These are phyloP conservation scores for Pistacia atlantica DNA, from an alignment of 345 rosid species.

Conservation along the genomic window DNA sequence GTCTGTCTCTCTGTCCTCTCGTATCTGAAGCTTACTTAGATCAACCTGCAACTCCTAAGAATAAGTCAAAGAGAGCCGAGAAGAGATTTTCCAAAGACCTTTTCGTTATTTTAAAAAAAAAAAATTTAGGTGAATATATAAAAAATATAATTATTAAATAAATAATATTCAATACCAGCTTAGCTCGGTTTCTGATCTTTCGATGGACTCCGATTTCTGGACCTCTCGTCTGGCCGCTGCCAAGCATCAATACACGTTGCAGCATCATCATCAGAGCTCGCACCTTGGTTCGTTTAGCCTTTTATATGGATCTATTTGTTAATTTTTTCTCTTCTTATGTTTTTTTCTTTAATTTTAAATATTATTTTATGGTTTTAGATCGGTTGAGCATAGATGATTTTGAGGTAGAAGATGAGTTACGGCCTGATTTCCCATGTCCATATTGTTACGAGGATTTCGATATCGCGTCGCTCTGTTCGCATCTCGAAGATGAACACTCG, in stretches of 20 bases:
- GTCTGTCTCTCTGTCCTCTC: background rate
- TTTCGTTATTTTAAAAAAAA: background rate
- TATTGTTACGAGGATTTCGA: constrained; percentile 68
- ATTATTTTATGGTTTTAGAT: constrained; percentile 26
- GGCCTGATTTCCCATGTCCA: constrained; percentile 61
- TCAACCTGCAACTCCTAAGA: background rate
- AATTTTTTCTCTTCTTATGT: background rate
- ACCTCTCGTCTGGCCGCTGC: constrained; percentile 62
- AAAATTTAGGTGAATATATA: background rate
- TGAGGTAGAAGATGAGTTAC: constrained; percentile 56
- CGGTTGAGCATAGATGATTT: constrained; percentile 59
- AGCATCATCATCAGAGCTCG: constrained; percentile 48
- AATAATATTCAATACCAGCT: background rate
- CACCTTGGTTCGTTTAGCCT: constrained; percentile 35
- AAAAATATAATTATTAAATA: background rate
- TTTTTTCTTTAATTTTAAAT: background rate
- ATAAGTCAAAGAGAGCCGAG: constrained; percentile 2
- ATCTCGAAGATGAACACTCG: constrained; percentile 67
- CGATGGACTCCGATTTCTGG: constrained; percentile 67
- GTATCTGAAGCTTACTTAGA: background rate
- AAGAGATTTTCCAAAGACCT: background rate
- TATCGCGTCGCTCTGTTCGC: constrained; percentile 54
- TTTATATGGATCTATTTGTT: background rate
- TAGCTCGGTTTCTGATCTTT: constrained; percentile 21
- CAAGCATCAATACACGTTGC: constrained; percentile 52